Base-by-base conservation (phyloP, 2,329 filamentous ascomycete genomes). In the Bipolaris gigantea region DNA sequence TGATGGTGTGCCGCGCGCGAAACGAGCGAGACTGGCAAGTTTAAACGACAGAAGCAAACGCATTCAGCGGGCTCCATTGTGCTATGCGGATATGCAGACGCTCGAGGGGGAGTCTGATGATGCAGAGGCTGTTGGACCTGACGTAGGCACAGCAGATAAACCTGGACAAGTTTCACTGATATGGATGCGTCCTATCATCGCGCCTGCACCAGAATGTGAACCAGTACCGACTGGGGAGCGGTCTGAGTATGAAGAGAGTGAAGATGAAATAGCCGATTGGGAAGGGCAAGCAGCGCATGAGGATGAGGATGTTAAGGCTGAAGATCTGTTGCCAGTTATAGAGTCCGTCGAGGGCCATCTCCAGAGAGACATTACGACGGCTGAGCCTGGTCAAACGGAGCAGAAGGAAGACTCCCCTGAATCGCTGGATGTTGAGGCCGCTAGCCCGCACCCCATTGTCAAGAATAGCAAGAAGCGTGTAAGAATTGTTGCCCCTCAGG, bases 31-130 rank as follows among this genome's bases (percentile, higher is more conserved):
- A 44, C 59, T 69, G 43, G 66, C 64, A n/a, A 69, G 63, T 36
- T 58, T 69, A 46, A 69, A 68, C 25, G 65, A 67, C 41, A 64
- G 57, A 41, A 64, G 59, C 27, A 64, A 63, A 25, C 49, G 48
- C 3, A 58, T 63, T 41, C 63, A 61, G 34, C 56, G 62, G 1
- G 58, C 58, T 41, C 52, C 59, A 4, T 8, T 61, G 4, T 56
- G 55, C 27, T 45, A 44, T n/a, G 34, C 49, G 2, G 30, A 32
- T 2, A 18, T 42, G 23, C 53, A 41, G 18, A 32, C 42, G n/a
- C 35, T 48, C 18, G 50, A 58, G n/a, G 55, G 57, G 42, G 58
- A 63, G 9, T 38, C 50, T 9, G 61, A 59, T 10, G 56, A 40
- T 32, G 39, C 43, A 9, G 46, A 53, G 9, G 27, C 32, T 16